Base-by-base conservation (phyloP, 768 basidiomycete genomes). In the Tulasnella sp. region DNA sequence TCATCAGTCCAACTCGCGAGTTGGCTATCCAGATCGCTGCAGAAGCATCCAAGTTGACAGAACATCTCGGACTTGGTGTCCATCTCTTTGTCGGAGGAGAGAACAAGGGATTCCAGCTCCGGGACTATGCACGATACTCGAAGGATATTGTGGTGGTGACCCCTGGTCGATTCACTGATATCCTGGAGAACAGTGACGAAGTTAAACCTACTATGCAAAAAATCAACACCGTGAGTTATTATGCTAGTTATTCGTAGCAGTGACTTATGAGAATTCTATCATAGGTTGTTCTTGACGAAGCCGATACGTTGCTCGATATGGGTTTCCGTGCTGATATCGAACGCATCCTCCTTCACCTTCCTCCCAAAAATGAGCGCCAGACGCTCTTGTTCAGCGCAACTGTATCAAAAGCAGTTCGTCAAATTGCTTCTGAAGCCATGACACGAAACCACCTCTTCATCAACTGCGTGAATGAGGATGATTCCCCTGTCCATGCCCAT, bases 311-410 rank as follows among this genome's bases (percentile, higher is more conserved):
- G 10, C 70, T 96, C 9, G 87, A 90, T 51, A 83, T 91, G 81
- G 91, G 91, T 58, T 95, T 93, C 75, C 75, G 83, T 3, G 75
- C 80, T 20, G 91, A 93, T 59, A 78, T 96, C 27, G 77, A 84
- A 19, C 76, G 73, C 1, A 88, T 93, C 58, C 65, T 73, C 25
- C 61, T 67, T 3, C 72, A 69, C 59, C 70, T 92, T n/a, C 81
- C 83, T 6, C 67, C 68, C 16, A 59, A 66, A 1, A 75, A 80
- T 0, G 62, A 76, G 47, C 78, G 89, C n/a, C 90, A 92, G 61
- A 93, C 90, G 0, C 81, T 93, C 67, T 70, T 96, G 50, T 91
- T 93, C 67, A 88, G 85, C 12, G 90, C 91, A 20, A 92, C 89
- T 2, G 78, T 92, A 31, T 81, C 84, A 0, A 69, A 64, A 3